Evolutionary conservation across 1,284 basidiomycete genomes (phyloP).

Genomic region (Golubevia sp.): DNA sequence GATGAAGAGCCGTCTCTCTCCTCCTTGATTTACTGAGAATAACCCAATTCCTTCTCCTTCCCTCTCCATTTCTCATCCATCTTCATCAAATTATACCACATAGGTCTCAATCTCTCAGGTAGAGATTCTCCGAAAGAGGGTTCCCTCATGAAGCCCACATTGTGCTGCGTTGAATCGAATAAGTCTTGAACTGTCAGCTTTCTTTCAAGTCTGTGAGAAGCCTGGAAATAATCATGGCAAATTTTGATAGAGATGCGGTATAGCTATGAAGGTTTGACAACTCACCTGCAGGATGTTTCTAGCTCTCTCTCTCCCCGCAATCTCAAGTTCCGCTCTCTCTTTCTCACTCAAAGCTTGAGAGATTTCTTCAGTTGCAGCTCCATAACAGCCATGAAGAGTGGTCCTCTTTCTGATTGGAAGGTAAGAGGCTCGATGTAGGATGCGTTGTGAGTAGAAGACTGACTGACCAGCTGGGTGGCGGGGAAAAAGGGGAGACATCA

Average conservation of each 20-base stretch:
- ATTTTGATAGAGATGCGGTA: background rate
- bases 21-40: too few relatives aligned
- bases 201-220: background rate
- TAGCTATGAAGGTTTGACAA: background rate
- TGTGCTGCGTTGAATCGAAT: slow-evolving; percentile 68
- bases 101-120: slow-evolving; percentile 65
- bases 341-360: slow-evolving; percentile 13
- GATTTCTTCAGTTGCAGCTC: slow-evolving; percentile 64
- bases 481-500: background rate
- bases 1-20: too few relatives aligned
- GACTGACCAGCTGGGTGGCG: slow-evolving; percentile 70
- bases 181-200: background rate
- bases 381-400: slow-evolving; percentile 77
- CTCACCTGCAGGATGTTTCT: slow-evolving; percentile 69
- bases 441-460: slow-evolving; percentile 81
- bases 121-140: slow-evolving; percentile 67
- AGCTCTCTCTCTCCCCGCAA: slow-evolving; percentile 71
- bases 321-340: background rate
- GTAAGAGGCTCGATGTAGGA: slow-evolving; percentile 76
- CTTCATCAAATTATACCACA: slow-evolving; percentile 70
- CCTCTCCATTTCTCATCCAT: slow-evolving; percentile 67
- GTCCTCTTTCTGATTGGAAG: slow-evolving; percentile 67
- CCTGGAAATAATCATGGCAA: background rate
- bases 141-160: slow-evolving; percentile 74
- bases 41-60: slow-evolving; percentile 43